phyloP scores from a whole-genome alignment of 192 early-diverging fungal genomes.

The Cladochytrium replicatum region DNA sequence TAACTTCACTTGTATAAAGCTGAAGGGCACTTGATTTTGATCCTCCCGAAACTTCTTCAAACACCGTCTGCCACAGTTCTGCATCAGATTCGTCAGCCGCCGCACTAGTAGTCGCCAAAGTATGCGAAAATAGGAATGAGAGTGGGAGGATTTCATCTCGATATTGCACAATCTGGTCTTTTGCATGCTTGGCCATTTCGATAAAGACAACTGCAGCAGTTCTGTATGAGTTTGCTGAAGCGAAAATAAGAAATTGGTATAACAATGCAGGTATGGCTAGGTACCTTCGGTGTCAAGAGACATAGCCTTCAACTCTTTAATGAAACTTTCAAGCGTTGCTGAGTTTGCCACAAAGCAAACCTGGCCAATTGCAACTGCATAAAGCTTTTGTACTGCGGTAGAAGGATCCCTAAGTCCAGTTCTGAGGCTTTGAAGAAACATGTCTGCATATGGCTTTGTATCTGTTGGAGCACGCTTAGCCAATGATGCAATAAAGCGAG shows the following conservation, averaged over 20 bases:
- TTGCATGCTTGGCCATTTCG: slow-evolving; percentile 61
- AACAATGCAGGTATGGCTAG: slow-evolving; percentile 62
- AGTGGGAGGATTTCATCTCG: slow-evolving; percentile 56
- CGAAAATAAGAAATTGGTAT: no score
- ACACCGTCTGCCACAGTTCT: slow-evolving; percentile 58
- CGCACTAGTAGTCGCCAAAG: no score
- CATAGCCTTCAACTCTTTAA: slow-evolving; percentile 58
- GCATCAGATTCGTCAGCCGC: slow-evolving; percentile 36
- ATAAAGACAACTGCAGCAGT: slow-evolving; percentile 52
- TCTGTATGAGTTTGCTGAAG: no score
- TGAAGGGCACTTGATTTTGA: slow-evolving; percentile 47
- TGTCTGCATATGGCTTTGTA: slow-evolving; percentile 59
- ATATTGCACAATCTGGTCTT: slow-evolving; percentile 43
- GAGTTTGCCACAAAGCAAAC: slow-evolving; percentile 33
- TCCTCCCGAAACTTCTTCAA: slow-evolving; percentile 66
- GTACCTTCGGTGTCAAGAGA: slow-evolving; percentile 65
- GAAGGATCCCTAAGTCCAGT: slow-evolving; percentile 67
- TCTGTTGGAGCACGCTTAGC: slow-evolving; percentile 58
- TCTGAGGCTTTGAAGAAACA: slow-evolving; percentile 64
- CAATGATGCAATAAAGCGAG: slow-evolving; percentile 71
- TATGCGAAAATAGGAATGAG: slow-evolving; percentile 56
- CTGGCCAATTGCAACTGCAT: slow-evolving; percentile 75
- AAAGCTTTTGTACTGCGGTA: slow-evolving; percentile 74
- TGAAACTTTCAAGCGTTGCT: slow-evolving; percentile 41
- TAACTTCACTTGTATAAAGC: slow-evolving; percentile 54